Conservation (phyloP, 495 filamentous ascomycete genomes). For the Penicillium coprophilum region DNA sequence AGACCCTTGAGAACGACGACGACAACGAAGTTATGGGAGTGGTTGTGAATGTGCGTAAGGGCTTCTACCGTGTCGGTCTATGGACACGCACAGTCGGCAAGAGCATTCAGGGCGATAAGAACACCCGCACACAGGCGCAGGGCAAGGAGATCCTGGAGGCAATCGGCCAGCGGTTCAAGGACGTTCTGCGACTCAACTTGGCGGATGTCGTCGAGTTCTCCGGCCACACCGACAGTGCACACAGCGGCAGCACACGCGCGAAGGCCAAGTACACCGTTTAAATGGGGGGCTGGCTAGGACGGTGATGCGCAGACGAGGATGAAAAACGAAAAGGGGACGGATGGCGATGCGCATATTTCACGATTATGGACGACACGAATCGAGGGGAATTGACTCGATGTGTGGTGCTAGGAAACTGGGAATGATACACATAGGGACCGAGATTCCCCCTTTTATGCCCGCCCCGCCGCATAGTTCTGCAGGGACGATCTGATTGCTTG, state of each 20-base stretch:
- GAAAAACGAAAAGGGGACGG: constrained; percentile 7
- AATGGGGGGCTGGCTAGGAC: constrained; percentile 11
- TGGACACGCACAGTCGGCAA: constrained; percentile 93
- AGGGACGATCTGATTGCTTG: constrained; percentile 32
- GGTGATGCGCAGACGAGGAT: constrained; percentile 4
- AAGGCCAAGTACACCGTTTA: constrained; percentile 92
- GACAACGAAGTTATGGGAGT: constrained; percentile 99
- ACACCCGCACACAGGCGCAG: constrained; percentile 70
- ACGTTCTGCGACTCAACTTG: constrained; percentile 71
- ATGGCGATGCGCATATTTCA: constrained; percentile 7
- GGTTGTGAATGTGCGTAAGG: constrained; percentile 97
- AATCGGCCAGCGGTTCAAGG: constrained; percentile 89
- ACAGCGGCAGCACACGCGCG: constrained; percentile 87
- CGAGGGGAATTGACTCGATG: constrained; percentile 11
- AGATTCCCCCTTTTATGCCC: constrained; percentile 23
- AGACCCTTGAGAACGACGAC: constrained; percentile 88
- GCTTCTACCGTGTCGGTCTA: constrained; percentile 90
- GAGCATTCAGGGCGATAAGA: constrained; percentile 70
- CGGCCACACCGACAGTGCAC: constrained; percentile 90
- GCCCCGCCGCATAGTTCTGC: constrained; percentile 23
- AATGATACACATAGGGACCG: constrained; percentile 19
- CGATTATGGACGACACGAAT: constrained; percentile 16
- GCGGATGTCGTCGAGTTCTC: constrained; percentile 87
- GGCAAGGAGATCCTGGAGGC: constrained; percentile 76
- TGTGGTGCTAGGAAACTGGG: constrained; percentile 8